Percentiles rank a stretch among this genome's conserved stretches.
phyloP scores from a whole-genome alignment of 176 grass and related monocot species.

The Dendrocalamus sinicus region DNA sequence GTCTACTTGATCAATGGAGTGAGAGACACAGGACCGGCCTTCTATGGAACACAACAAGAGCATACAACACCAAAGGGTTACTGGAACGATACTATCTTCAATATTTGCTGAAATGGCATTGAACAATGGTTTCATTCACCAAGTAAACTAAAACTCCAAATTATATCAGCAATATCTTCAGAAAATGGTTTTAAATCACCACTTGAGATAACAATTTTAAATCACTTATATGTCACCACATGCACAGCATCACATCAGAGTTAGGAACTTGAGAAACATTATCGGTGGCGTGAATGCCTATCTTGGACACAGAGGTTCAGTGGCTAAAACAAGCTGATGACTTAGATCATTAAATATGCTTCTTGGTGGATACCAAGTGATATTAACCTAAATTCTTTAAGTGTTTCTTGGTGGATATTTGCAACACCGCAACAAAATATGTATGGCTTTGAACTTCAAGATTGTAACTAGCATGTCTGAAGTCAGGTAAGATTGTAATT shows the following conservation, averaged over 20 bases:
- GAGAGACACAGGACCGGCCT: neutral
- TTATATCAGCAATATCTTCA: slow-evolving; percentile 12
- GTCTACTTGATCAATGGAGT: neutral
- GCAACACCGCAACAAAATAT: slow-evolving; percentile 1
- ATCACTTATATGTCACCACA: slow-evolving; percentile 2
- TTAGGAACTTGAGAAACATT: neutral
- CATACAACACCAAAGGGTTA: neutral
- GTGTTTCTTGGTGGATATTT: slow-evolving; percentile 13
- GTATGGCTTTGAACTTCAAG: neutral
- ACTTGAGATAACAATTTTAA: neutral
- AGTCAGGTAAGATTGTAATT: too few species aligned
- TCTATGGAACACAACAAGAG: neutral
- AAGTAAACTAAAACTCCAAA: neutral
- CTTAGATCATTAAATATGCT: neutral
- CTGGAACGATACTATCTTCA: neutral
- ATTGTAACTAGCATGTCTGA: neutral
- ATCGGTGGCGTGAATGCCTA: neutral
- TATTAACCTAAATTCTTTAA: neutral
- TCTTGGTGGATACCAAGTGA: neutral
- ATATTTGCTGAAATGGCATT: neutral
- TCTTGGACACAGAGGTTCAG: slow-evolving; percentile 8
- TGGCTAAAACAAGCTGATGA: neutral
- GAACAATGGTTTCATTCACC: neutral
- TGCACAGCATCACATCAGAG: slow-evolving; percentile 12
- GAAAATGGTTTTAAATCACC: slow-evolving; percentile 8